Conservation (phyloP, 1,139 yeast genomes). For the Nakaseomyces sp. region DNA sequence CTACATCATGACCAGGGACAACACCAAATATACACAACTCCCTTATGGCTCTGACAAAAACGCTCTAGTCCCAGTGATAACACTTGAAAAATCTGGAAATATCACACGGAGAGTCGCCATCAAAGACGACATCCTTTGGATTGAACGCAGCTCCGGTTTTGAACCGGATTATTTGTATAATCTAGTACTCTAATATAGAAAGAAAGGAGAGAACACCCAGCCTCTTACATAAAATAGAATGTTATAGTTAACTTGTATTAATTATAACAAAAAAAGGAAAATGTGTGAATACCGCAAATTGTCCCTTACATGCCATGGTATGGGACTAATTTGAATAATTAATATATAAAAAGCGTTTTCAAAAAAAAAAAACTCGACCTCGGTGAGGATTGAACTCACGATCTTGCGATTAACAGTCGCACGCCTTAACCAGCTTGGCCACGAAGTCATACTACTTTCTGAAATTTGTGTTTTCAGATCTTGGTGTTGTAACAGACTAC, state of each 20-base stretch:
- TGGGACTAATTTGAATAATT: background rate
- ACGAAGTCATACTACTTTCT: slow-evolving; percentile 26
- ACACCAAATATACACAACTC: slow-evolving; percentile 16
- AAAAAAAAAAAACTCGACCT: slow-evolving; percentile 23
- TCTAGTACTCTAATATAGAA: background rate
- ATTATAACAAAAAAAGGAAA: no score
- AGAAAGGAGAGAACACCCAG: background rate
- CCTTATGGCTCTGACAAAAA: slow-evolving; percentile 13
- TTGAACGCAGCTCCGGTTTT: slow-evolving; percentile 21
- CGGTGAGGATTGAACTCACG: slow-evolving; percentile 34
- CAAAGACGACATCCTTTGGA: slow-evolving; percentile 42
- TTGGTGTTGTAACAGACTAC: no score
- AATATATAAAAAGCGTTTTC: background rate
- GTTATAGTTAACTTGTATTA: no score
- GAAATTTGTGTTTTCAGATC: no score
- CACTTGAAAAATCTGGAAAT: slow-evolving; percentile 13
- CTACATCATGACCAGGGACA: slow-evolving; percentile 19
- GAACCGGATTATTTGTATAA: slow-evolving; percentile 32
- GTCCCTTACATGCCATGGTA: no score
- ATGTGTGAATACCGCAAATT: no score
- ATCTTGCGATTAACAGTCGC: slow-evolving; percentile 34
- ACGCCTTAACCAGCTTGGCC: slow-evolving; percentile 35
- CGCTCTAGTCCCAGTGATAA: slow-evolving; percentile 22
- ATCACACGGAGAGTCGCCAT: slow-evolving; percentile 23
- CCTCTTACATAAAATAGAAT: background rate